These are phyloP conservation scores for Magnaporthales sp. DNA, from an alignment of 2,329 filamentous ascomycete genomes.

Conservation along the genomic window DNA sequence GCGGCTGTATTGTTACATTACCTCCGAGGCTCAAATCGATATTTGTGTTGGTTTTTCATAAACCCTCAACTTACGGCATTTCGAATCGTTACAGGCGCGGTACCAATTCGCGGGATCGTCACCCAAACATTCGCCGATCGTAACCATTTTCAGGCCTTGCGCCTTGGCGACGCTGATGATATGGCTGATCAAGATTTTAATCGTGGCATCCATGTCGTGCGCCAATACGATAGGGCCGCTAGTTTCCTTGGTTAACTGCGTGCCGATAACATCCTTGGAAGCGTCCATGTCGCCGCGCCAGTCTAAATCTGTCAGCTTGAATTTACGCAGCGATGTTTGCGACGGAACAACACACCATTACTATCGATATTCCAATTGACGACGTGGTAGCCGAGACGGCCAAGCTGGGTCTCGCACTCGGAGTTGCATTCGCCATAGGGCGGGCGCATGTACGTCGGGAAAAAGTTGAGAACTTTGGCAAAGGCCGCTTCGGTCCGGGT, in stretches of 20 bases:
- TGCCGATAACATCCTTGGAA: background rate
- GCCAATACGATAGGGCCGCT: slow-evolving; percentile 10
- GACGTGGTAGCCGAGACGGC: slow-evolving; percentile 24
- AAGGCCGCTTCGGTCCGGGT: slow-evolving; percentile 29
- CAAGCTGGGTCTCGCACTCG: slow-evolving; percentile 16
- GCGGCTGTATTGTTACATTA: too few relatives aligned
- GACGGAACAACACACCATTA: background rate
- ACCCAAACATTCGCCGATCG: slow-evolving; percentile 35
- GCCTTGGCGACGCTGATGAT: slow-evolving; percentile 29
- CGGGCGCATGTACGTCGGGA: slow-evolving; percentile 33
- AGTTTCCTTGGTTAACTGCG: background rate
- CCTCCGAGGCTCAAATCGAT: too few relatives aligned
- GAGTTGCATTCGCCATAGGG: slow-evolving; percentile 21
- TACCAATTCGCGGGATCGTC: slow-evolving; percentile 38
- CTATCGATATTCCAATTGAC: slow-evolving; percentile 7
- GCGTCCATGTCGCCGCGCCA: background rate
- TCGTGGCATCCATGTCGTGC: slow-evolving; percentile 30
- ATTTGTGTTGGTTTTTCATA: too few relatives aligned
- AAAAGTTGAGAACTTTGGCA: slow-evolving; percentile 23
- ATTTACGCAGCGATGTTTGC: background rate
- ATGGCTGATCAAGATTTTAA: background rate
- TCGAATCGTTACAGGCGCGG: slow-evolving; percentile 23
- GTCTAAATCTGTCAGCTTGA: background rate
- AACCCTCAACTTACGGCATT: background rate
- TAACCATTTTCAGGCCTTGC: slow-evolving; percentile 33